Conservation (phyloP, 352 stramenopile species). For the Globisporangium barbulae region DNA sequence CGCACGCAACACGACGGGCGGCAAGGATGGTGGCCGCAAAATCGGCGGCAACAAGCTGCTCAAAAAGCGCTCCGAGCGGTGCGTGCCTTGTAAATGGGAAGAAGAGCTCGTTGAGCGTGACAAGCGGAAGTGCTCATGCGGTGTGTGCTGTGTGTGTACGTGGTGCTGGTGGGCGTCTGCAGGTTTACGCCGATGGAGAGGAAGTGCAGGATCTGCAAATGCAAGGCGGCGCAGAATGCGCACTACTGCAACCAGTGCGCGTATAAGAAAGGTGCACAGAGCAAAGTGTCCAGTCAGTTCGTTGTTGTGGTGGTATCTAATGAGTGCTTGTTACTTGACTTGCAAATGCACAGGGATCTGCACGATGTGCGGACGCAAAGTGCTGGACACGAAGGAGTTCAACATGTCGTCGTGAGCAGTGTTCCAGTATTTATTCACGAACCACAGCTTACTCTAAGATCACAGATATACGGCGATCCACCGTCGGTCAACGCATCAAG, state of each 20-base stretch:
- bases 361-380: constrained; percentile 63
- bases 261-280: constrained; percentile 64
- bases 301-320: neutral
- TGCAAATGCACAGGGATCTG: constrained; percentile 38
- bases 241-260: constrained; percentile 78
- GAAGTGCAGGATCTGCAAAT: constrained; percentile 67
- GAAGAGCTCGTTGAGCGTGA: neutral
- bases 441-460: neutral
- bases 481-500: neutral
- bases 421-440: constrained; percentile 1
- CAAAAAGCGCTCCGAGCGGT: constrained; percentile 46
- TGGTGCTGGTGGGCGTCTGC: neutral
- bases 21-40: constrained; percentile 46
- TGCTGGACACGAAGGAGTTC: constrained; percentile 60
- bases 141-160: constrained; percentile 6
- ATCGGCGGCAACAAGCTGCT: constrained; percentile 41
- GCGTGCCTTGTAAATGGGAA: neutral
- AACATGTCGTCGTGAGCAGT: constrained; percentile 46
- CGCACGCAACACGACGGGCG: constrained; percentile 50
- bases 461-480: neutral
- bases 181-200: constrained; percentile 54
- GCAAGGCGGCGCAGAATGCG: constrained; percentile 40
- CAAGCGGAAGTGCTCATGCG: neutral
- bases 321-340: neutral
- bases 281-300: no score